Conservation (phyloP, 176 grass and related monocot species). For the Zizania latifolia region DNA sequence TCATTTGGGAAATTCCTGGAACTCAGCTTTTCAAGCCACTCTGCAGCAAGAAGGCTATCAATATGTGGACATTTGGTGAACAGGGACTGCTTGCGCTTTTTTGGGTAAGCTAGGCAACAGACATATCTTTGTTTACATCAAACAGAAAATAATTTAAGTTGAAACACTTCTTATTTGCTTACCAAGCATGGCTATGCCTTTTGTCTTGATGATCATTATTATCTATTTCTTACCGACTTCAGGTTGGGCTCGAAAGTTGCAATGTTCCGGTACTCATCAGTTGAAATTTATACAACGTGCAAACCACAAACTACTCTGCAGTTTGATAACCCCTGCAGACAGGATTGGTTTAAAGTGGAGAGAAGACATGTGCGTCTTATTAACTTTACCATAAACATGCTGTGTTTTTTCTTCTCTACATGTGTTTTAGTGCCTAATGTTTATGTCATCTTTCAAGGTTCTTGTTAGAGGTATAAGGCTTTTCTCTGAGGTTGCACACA, state of each 20-base stretch:
- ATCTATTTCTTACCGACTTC: constrained; percentile 25
- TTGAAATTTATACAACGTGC: constrained; percentile 84
- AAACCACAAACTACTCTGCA: constrained; percentile 78
- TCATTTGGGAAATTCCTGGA: constrained; percentile 98
- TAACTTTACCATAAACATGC: constrained; percentile 3
- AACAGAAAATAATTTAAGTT: constrained; percentile 6
- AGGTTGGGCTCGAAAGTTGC: constrained; percentile 94
- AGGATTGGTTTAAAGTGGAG: constrained; percentile 64
- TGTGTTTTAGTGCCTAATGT: constrained; percentile 3
- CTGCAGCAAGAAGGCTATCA: constrained; percentile 76
- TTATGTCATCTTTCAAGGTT: constrained; percentile 59
- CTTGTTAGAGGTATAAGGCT: constrained; percentile 46
- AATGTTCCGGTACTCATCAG: constrained; percentile 81
- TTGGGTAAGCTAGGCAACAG: constrained; percentile 66
- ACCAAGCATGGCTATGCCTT: constrained; percentile 1
- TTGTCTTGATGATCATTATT: constrained; percentile 2
- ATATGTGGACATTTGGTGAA: constrained; percentile 95
- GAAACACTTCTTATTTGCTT: neutral
- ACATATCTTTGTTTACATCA: neutral
- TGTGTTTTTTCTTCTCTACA: constrained; percentile 4
- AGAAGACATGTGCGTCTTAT: constrained; percentile 54
- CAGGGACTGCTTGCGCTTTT: constrained; percentile 92
- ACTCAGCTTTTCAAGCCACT: constrained; percentile 93
- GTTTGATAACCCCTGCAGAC: constrained; percentile 63
- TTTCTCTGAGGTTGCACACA: constrained; percentile 59